phyloP scores from a whole-genome alignment of 768 basidiomycete species.

The Coprinopsis strossmayeri region DNA sequence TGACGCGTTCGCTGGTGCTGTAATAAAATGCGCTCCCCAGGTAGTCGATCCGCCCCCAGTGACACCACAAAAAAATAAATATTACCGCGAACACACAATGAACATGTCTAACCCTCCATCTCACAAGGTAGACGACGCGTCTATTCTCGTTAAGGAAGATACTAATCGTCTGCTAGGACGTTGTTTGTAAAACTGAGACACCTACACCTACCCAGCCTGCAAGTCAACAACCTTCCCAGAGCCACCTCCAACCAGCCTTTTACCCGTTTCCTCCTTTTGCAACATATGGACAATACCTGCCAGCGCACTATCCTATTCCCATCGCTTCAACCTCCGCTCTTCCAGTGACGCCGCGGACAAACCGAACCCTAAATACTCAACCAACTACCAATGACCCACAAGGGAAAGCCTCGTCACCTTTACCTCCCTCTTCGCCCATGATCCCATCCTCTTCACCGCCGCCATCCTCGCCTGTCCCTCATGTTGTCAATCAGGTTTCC shows the following conservation, averaged over 20 bases:
- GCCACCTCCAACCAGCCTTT: conserved; percentile 24
- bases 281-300: conserved; percentile 31
- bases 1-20: conserved; percentile 20
- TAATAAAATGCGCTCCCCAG: conserved; percentile 13
- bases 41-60: conserved; percentile 29
- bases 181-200: conserved; percentile 35
- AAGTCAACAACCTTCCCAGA: conserved; percentile 19
- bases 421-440: conserved; percentile 58
- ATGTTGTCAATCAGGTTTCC: conserved; percentile 70
- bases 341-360: conserved; percentile 44
- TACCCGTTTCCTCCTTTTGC: conserved; percentile 35
- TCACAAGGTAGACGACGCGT: conserved; percentile 21
- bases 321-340: conserved; percentile 28
- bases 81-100: conserved; percentile 52
- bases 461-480: conserved; percentile 51
- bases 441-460: conserved; percentile 46
- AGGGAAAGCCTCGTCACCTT: conserved; percentile 31
- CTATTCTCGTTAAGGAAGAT: conserved; percentile 13
- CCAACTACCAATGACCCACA: conserved; percentile 18
- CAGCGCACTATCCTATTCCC: conserved; percentile 24
- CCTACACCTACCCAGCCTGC: conserved; percentile 35
- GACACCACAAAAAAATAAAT: conserved; percentile 55
- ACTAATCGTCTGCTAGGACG: conserved; percentile 19
- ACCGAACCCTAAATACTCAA: conserved; percentile 26
- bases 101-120: conserved; percentile 21